These are phyloP conservation scores for Lachnellula suecica DNA, from an alignment of 2,329 filamentous ascomycete species.

Conservation along the genomic window DNA sequence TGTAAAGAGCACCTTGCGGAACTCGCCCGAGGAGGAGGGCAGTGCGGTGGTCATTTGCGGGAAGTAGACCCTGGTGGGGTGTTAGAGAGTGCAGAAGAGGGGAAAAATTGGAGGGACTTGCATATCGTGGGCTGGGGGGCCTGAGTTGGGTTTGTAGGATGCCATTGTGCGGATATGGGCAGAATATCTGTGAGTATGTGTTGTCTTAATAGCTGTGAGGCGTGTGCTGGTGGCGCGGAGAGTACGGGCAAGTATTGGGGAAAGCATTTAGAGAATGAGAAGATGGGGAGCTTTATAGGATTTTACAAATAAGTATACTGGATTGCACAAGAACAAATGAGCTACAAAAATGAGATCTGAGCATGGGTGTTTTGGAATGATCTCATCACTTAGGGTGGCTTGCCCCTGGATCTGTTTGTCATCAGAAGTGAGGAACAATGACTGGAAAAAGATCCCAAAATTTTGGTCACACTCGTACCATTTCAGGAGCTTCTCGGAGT, in stretches of 20 bases:
- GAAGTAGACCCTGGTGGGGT: too few relatives aligned
- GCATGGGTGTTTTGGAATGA: neutral
- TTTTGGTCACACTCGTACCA: too few relatives aligned
- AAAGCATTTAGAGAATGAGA: constrained; percentile 6
- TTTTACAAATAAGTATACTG: neutral
- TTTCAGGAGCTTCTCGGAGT: neutral
- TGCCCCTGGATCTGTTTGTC: constrained; percentile 12
- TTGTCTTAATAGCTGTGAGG: neutral
- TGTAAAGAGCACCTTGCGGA: constrained; percentile 61
- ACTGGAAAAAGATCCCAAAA: neutral
- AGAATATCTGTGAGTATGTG: neutral
- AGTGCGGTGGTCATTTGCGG: constrained; percentile 52
- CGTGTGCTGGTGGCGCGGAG: constrained; percentile 2
- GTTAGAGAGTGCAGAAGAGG: too few relatives aligned
- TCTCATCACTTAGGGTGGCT: neutral
- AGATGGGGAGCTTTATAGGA: neutral
- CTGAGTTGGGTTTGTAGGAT: constrained; percentile 23
- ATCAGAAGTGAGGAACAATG: constrained; percentile 6
- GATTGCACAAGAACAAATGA: neutral
- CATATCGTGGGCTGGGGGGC: constrained; percentile 52
- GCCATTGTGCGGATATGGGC: constrained; percentile 20
- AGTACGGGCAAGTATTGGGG: constrained; percentile 9
- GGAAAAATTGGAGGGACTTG: too few relatives aligned
- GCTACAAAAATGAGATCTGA: neutral
- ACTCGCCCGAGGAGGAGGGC: constrained; percentile 54